Evolutionary conservation across 768 basidiomycete species (phyloP), one percentile per base, ranked within the genome.

Genomic region (Podaxis rugospora): DNA sequence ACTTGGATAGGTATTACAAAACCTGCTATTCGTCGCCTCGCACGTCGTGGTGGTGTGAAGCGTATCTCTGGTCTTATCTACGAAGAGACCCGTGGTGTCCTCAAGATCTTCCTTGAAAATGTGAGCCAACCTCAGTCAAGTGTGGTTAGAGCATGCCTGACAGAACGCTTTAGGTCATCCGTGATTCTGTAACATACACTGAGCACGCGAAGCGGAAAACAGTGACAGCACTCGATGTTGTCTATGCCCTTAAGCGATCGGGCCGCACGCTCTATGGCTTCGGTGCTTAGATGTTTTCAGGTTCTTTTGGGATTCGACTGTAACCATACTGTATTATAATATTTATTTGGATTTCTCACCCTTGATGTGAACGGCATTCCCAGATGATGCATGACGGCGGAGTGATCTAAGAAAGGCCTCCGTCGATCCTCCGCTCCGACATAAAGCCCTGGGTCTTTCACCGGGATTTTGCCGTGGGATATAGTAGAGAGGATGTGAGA

Each of bases 161-260:
- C 52, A 42, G 18, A 16, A 21, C 7, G n/a, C 51, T 32, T 1
- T 67, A 91, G 89, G 88, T 95, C 67, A 95, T 96, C 71, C 92
- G 94, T 67, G 95, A 96, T 73, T 95, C 93, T 57, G 95, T 97
- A 67, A 97, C 95, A 75, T 97, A 98, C 86, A 97, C 95, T 57
- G 95, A 98, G 76, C 95, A 98, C 76, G 95, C 95, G 42, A 98
- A 98, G 79, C 83, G 93, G 72, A 93, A 92, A 77, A 95, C 93
- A 27, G 94, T 96, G 51, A 96, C 95, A 50, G 93, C 95, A 1
- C 90, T 98, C 65, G 95, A 98, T 70, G 95, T 93, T 35, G 90
- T 92, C 11, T 93, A 92, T 66, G 90, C 91, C 5, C 83, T 93
- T 52, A 92, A 92, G 76, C 86, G 90, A 35, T 90, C 88, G 47